Percentiles rank a stretch among this genome's conserved stretches.
phyloP scores from a whole-genome alignment of 179 eudicot genomes.

The Spinacia oleracea region DNA sequence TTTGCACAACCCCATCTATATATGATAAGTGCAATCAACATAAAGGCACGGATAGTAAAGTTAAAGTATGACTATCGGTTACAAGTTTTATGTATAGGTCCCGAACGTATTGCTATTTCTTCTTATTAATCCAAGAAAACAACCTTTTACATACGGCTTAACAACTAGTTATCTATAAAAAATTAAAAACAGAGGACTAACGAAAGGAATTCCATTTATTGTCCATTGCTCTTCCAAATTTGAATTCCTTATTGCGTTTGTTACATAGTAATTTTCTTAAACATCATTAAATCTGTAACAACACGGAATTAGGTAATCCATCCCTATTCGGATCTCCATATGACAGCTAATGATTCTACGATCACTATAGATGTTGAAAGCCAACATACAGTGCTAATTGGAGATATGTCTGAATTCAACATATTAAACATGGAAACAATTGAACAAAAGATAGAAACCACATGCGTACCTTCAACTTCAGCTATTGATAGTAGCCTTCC shows the following conservation, averaged over 20 bases:
- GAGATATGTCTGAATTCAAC: background rate
- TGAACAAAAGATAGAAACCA: background rate
- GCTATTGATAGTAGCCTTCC: conserved; percentile 84
- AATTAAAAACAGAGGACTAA: no score
- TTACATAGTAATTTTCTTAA: background rate
- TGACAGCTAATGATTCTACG: background rate
- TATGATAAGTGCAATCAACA: no score
- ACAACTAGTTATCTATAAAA: no score
- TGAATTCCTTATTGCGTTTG: background rate
- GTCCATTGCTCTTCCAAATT: background rate
- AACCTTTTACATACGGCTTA: no score
- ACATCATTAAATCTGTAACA: background rate
- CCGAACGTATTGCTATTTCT: no score
- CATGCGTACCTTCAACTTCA: conserved; percentile 70
- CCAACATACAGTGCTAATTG: background rate
- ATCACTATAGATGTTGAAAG: background rate
- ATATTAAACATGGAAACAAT: conserved; percentile 3
- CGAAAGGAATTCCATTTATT: background rate
- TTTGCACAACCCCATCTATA: no score
- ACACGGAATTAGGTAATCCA: no score
- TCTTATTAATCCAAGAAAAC: no score
- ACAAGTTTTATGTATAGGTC: no score
- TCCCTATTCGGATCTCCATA: background rate
- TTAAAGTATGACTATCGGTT: no score
- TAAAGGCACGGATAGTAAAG: no score